Conservation (phyloP, 805 yeast species). For the Hyphopichia homilentoma region DNA sequence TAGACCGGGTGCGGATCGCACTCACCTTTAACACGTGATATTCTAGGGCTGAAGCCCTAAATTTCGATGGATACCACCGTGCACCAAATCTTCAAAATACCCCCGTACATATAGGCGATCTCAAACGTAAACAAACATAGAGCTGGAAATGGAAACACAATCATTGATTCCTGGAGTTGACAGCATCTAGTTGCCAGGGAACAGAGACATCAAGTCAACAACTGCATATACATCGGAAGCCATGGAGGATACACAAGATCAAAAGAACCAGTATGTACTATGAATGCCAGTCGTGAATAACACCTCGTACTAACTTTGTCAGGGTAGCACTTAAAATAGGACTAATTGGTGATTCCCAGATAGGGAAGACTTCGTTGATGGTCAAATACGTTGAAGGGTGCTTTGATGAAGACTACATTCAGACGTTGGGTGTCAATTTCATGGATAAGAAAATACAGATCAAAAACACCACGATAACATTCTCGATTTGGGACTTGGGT, state of each 20-base stretch:
- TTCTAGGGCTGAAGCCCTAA: not conserved
- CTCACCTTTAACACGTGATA: slow-evolving; percentile 2
- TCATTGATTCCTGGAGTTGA: too few relatives aligned
- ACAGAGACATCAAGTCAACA: not conserved
- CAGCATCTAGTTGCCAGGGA: too few relatives aligned
- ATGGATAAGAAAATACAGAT: slow-evolving; percentile 87
- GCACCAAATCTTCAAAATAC: too few relatives aligned
- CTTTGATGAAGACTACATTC: slow-evolving; percentile 88
- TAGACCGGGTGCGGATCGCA: not conserved
- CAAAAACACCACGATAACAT: slow-evolving; percentile 82
- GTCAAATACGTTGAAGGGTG: slow-evolving; percentile 95
- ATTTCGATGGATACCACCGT: not conserved
- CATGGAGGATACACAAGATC: slow-evolving; percentile 22
- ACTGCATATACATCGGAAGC: slow-evolving; percentile 1
- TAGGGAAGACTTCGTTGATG: slow-evolving; percentile 95
- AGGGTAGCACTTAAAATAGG: slow-evolving; percentile 81
- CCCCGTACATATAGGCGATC: slow-evolving; percentile 1
- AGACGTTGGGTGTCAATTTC: slow-evolving; percentile 92
- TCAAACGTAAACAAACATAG: slow-evolving; percentile 11
- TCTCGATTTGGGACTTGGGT: slow-evolving; percentile 93
- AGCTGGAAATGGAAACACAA: too few relatives aligned
- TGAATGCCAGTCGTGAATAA: not conserved
- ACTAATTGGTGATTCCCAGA: slow-evolving; percentile 90
- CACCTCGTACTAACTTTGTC: slow-evolving; percentile 16
- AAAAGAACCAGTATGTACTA: slow-evolving; percentile 35